A percentile compares a stretch with the other conserved stretches of the same genome.
phyloP scores from a whole-genome alignment of 257 asterid genomes.

The Nicotiana noctiflora region DNA sequence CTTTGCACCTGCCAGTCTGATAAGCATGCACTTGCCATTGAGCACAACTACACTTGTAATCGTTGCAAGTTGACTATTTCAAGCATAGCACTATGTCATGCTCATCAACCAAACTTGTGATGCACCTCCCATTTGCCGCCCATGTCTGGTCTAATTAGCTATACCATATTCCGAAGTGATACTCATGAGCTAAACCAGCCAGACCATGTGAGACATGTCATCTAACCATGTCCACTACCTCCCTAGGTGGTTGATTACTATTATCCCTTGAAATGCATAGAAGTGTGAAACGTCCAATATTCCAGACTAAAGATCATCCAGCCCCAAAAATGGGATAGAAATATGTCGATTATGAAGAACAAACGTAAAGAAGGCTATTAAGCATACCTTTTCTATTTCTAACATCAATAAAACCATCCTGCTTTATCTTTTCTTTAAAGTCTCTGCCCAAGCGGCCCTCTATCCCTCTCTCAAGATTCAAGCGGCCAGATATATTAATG shows the following conservation, averaged over 20 bases:
- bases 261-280: neutral
- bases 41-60: neutral
- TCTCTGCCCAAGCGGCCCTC: conserved; percentile 83
- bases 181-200: neutral
- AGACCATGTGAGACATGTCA: neutral
- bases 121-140: neutral
- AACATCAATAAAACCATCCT: conserved; percentile 59
- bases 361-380: neutral
- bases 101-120: neutral
- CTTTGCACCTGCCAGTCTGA: too few species aligned
- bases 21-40: too few species aligned
- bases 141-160: neutral
- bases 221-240: neutral
- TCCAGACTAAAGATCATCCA: neutral
- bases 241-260: neutral
- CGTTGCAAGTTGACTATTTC: neutral
- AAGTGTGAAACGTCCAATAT: neutral
- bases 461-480: conserved; percentile 63
- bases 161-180: neutral
- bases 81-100: neutral
- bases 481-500: conserved; percentile 80
- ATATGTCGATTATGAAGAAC: neutral
- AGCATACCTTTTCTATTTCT: conserved; percentile 54
- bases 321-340: neutral
- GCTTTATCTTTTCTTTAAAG: conserved; percentile 48